These are phyloP conservation scores for Asterochloris erici DNA, from an alignment of 139 green algal species.

Conservation along the genomic window DNA sequence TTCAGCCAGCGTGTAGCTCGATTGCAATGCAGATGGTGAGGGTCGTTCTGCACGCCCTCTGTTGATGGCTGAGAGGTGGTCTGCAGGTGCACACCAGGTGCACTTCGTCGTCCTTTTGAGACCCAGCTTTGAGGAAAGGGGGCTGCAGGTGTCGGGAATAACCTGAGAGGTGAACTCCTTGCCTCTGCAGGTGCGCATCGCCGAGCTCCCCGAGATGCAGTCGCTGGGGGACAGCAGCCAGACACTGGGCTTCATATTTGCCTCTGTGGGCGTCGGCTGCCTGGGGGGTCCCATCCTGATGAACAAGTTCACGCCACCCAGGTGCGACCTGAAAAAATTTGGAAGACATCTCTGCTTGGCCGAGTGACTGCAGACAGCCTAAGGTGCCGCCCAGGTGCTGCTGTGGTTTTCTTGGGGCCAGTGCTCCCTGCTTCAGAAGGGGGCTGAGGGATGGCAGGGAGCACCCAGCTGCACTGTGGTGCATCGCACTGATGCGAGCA, in stretches of 20 bases:
- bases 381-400: not conserved
- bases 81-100: too few relatives aligned
- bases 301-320: constrained; percentile 26
- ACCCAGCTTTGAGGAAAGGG: too few relatives aligned
- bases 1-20: not conserved
- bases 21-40: not conserved
- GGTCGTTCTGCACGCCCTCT: not conserved
- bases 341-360: not conserved
- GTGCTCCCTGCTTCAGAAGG: not conserved
- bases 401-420: not conserved
- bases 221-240: constrained; percentile 9
- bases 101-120: too few relatives aligned
- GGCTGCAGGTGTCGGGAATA: not conserved
- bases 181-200: constrained; percentile 20
- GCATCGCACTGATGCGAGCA: too few relatives aligned
- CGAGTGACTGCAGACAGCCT: not conserved
- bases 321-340: not conserved
- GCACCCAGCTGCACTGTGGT: not conserved
- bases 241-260: constrained; percentile 51
- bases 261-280: constrained; percentile 40
- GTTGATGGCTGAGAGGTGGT: not conserved
- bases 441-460: not conserved
- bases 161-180: not conserved
- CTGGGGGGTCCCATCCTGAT: constrained; percentile 41
- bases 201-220: constrained; percentile 39